These are phyloP conservation scores for Coprinopsis marcescibilis DNA, from an alignment of 768 basidiomycete species.

Conservation along the genomic window DNA sequence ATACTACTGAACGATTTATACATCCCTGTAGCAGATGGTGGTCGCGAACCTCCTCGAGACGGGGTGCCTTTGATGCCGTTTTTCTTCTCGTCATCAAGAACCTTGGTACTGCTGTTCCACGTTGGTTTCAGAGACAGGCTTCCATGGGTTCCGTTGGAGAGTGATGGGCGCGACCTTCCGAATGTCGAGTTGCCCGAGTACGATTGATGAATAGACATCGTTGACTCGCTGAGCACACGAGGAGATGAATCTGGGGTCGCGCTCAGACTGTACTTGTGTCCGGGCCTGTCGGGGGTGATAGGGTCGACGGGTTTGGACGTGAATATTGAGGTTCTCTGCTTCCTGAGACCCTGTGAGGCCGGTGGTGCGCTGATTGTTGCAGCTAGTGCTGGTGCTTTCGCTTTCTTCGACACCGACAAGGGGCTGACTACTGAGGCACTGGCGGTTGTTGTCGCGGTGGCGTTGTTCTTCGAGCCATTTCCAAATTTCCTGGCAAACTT, in stretches of 20 bases:
- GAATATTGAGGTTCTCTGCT: conserved; percentile 27
- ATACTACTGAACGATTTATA: conserved; percentile 20
- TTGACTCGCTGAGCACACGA: conserved; percentile 20
- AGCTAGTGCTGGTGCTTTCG: conserved; percentile 33
- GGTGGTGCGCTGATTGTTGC: conserved; percentile 58
- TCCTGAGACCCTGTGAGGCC: conserved; percentile 47
- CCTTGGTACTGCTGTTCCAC: conserved; percentile 82
- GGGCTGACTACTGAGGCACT: conserved; percentile 34
- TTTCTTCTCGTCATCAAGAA: conserved; percentile 53
- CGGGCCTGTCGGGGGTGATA: conserved; percentile 49
- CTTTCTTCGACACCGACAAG: conserved; percentile 40
- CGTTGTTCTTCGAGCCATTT: conserved; percentile 14
- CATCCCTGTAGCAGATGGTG: conserved; percentile 40
- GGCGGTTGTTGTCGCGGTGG: neutral
- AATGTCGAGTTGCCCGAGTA: conserved; percentile 5
- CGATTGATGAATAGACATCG: neutral
- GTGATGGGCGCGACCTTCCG: conserved; percentile 2
- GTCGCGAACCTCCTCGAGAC: conserved; percentile 37
- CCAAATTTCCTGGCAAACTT: conserved; percentile 67
- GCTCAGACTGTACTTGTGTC: conserved; percentile 67
- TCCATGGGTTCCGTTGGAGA: conserved; percentile 30
- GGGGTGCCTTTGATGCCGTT: conserved; percentile 40
- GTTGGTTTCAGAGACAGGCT: conserved; percentile 33
- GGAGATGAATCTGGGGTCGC: conserved; percentile 69
- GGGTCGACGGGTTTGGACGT: conserved; percentile 25